phyloP scores from a whole-genome alignment of 139 green algal species.

The Volvox africanus region DNA sequence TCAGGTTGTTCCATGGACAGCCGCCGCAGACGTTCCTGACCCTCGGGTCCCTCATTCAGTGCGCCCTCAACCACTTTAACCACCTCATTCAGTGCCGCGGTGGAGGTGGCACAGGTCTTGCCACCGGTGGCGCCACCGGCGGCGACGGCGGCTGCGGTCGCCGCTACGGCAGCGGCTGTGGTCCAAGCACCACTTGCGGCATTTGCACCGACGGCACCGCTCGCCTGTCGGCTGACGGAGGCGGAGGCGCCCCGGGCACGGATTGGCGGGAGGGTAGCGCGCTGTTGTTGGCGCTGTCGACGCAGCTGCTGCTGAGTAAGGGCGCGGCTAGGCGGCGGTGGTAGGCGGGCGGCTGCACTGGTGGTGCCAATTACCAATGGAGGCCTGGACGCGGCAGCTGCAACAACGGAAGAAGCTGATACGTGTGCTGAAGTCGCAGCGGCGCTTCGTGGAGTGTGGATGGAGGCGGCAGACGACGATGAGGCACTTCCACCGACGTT shows the following conservation, averaged over 20 bases:
- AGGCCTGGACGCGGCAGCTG: not conserved
- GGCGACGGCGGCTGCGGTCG: not conserved
- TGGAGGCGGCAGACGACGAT: not conserved
- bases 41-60: constrained; percentile 18
- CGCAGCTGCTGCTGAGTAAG: constrained; percentile 47
- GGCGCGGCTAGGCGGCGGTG: not conserved
- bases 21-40: not conserved
- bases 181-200: not conserved
- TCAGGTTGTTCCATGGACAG: constrained; percentile 31
- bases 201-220: not conserved
- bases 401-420: not conserved
- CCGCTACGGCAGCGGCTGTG: not conserved
- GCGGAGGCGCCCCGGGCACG: not conserved
- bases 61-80: constrained; percentile 22
- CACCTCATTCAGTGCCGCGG: not conserved
- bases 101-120: not conserved
- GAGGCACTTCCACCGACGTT: not conserved
- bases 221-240: not conserved
- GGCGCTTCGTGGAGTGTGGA: not conserved
- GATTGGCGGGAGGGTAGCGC: not conserved
- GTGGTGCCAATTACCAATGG: constrained; percentile 24
- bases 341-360: not conserved
- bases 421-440: not conserved
- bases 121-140: not conserved
- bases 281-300: constrained; percentile 19